Base-by-base conservation (phyloP, 345 rosid species). In the Dipteronia dyeriana region DNA sequence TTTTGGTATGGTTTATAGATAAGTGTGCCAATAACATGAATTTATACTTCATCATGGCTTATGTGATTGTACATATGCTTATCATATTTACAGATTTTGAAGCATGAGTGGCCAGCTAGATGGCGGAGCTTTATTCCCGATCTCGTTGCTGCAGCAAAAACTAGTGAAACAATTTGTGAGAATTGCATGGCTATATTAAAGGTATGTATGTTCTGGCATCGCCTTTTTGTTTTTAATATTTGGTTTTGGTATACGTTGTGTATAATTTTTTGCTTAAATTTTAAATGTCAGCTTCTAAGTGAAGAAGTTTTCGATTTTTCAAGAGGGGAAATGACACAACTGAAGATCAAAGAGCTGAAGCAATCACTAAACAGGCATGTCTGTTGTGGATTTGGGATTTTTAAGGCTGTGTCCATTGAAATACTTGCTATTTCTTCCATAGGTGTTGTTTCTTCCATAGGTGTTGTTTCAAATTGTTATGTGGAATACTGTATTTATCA, bases 281-380 rank as follows among this genome's bases (percentile, higher is more conserved):
- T 22, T 34, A 34, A 6, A 53, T 71, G 54, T 62, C 90, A 97
- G 99, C 98, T 97, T 75, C 86, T 97, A 64, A 97, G 98, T 69
- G 99, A 97, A 84, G 99, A 97, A 81, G 99, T 97, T 79, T 97
- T 97, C 84, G 99, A 97, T 86, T 97, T 97, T 87, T 97, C 99
- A 68, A 88, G 97, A 74, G 99, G 99, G 76, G 98, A 97, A 84
- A 94, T 97, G 99, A 97, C 98, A 69, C 98, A 85, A 73, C 95
- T 82, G 86, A 97, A 97, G 88, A 92, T 97, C 80, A 97, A 92
- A 84, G 99, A 97, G 84, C 94, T 97, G 53, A 97, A 97, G 81
- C 97, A 97, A 79, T 97, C 99, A 68, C 79, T 97, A 13, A 97
- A 97, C 82, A 97, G 98, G 99, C 83, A 78, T 78, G 65, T 68